Evolutionary conservation across 768 basidiomycete genomes (phyloP), one percentile per base, ranked within the genome.

Genomic region (Leccinum variicolor): DNA sequence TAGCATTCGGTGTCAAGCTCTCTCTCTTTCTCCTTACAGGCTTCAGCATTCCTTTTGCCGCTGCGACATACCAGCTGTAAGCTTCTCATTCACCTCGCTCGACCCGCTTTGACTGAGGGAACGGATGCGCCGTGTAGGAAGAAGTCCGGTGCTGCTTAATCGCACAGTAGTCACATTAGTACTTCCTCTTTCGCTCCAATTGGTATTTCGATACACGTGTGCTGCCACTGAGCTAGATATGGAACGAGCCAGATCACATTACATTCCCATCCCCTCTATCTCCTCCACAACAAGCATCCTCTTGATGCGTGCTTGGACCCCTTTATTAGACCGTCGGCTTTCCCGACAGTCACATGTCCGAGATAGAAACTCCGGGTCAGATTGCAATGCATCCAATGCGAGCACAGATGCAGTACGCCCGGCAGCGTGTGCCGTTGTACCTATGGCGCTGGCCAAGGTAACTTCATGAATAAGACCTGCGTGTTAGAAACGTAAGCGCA

Each of bases 321-420:
- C 72, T 62, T 73, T 77, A 61, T 71, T 72, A 19, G 72, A 67
- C 56, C 65, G 68, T 25, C 62, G 68, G 31, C 54, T 65, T 55
- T 64, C 66, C 52, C 84, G 77, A 71, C 90, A 93, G 71, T 89
- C 83, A 66, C 90, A 93, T 19, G 77, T 81, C 49, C 80, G 78
- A 6, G 77, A 72, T 66, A 92, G 71, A 55, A 92, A 84, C 13
- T 76, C 77, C 6, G 84, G 71, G 64, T 90, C 84, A 26, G 80
- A 81, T 56, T 88, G 82, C 33, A 93, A 70, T 17, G 83, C 84
- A 66, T 89, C 85, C 58, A 93, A 68, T 11, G 89, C 90, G n/a
- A 76, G 76, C 50, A 81, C 63, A 6, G 87, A 87, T 4, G 85
- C 86, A 39, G 72, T 75, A 59, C 87, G 81, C 6, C 84, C 80